Percentiles rank a stretch among this genome's conserved stretches.
These are phyloP conservation scores for Curvularia lunata DNA, from an alignment of 2,329 filamentous ascomycete genomes.

Conservation along the genomic window DNA sequence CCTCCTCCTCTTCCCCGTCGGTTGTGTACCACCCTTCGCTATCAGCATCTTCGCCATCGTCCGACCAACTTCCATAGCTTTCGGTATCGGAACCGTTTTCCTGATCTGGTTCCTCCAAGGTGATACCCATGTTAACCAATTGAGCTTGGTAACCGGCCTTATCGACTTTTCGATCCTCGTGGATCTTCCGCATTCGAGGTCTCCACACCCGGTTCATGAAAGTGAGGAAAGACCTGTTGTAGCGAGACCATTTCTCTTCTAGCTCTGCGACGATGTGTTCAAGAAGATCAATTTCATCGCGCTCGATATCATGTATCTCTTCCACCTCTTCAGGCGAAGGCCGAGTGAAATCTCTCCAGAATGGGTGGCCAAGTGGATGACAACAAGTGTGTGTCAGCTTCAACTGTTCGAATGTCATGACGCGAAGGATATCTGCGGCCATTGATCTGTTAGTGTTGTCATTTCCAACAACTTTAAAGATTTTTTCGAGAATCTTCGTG, in stretches of 20 bases:
- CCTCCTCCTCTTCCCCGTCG: neutral
- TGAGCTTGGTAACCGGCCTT: neutral
- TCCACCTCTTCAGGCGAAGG: neutral
- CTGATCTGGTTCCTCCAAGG: neutral
- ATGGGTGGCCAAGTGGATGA: neutral
- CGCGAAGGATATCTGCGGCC: neutral
- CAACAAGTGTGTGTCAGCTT: neutral
- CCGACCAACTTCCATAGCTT: neutral
- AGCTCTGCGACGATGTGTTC: neutral
- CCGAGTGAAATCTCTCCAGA: neutral
- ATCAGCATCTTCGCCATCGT: neutral
- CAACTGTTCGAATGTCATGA: neutral
- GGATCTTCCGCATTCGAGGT: neutral
- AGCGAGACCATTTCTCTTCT: neutral
- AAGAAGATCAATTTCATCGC: neutral
- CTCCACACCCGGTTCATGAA: conserved; percentile 1
- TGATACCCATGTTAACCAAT: neutral
- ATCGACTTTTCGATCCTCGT: neutral
- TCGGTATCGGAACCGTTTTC: neutral
- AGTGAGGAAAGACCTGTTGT: neutral
- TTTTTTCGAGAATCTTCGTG: neutral
- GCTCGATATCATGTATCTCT: neutral
- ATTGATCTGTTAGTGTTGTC: neutral
- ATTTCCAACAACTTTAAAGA: neutral
- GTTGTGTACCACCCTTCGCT: conserved; percentile 1